Evolutionary conservation across 1,139 yeast species (phyloP), one percentile per base, ranked within the genome.

Genomic region (Magnusiomyces tetraspermus): DNA sequence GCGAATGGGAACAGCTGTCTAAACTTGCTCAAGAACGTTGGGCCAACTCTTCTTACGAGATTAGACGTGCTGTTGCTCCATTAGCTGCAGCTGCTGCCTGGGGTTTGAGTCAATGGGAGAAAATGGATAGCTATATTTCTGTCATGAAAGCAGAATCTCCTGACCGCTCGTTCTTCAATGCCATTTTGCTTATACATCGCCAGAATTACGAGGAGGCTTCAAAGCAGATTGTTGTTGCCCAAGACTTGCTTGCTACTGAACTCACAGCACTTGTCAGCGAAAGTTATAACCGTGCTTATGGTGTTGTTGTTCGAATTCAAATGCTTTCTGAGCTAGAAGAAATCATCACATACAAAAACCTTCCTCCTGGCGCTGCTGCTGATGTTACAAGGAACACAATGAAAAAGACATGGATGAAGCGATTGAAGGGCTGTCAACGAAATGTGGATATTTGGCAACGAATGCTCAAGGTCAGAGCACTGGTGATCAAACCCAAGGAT

Each of bases 381-480:
- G 40, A 36, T 36, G 15, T n/a, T 36, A 86, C 83, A 62, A 77
- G 94, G 56, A 77, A 75, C 5, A 80, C 82, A 4, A 84, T 94
- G 80, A 77, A 96, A 61, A 82, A 83, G 63, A 92, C 97, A 0
- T 94, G 98, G 98, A 89, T 87, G 66, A 85, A 87, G 50, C 78
- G 99, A 62, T 72, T 94, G 52, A 72, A 88, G 55, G 97, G 98
- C 1, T 89, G 97, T 65, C 98, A 92, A 69, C 78, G 95, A 62
- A 92, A 92, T 70, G 97, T 92, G 49, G 99, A 94, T 69, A 90
- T 90, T 24, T 94, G 99, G 98, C 97, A 92, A 68, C 77, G 97
- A 64, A 84, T 92, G 83, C 76, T 94, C 57, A 87, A 90, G 66
- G 96, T 92, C 1, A 77, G 98, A 53, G 94, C 97, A 0, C 74